Conservation (phyloP, 225 moss, liverwort and hornwort species). For the Neckera pumila region DNA sequence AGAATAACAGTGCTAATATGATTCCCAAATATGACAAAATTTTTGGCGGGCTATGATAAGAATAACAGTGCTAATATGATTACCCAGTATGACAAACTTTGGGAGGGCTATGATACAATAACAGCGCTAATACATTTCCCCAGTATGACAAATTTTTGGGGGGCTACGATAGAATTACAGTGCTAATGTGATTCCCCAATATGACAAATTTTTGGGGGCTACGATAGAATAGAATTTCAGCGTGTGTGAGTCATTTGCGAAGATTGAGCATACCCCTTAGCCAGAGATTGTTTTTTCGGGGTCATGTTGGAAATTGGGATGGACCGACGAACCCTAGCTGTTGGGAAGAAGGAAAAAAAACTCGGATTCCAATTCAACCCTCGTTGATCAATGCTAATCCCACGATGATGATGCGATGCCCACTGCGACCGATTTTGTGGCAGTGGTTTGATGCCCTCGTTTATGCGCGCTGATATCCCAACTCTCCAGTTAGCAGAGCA, state of each 20-base stretch:
- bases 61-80: no score
- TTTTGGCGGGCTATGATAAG: background rate
- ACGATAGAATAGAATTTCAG: background rate
- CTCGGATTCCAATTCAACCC: background rate
- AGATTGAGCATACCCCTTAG: background rate
- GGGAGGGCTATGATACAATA: background rate
- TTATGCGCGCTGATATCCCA: background rate
- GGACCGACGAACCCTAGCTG: background rate
- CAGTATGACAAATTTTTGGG: background rate
- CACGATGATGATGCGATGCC: background rate
- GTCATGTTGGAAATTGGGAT: background rate
- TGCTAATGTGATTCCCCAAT: background rate
- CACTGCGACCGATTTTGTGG: background rate
- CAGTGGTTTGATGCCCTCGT: background rate
- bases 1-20: background rate
- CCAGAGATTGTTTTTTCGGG: background rate
- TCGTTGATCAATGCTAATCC: background rate
- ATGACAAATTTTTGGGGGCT: background rate
- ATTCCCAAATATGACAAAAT: background rate
- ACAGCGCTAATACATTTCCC: background rate
- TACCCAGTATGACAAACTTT: background rate
- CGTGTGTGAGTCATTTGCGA: background rate
- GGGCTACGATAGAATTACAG: background rate
- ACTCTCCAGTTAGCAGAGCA: background rate
- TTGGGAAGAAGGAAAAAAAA: no score